Evolutionary conservation across 1,284 basidiomycete genomes (phyloP), one percentile per base, ranked within the genome.

Genomic region (Meira miltonrushii): DNA sequence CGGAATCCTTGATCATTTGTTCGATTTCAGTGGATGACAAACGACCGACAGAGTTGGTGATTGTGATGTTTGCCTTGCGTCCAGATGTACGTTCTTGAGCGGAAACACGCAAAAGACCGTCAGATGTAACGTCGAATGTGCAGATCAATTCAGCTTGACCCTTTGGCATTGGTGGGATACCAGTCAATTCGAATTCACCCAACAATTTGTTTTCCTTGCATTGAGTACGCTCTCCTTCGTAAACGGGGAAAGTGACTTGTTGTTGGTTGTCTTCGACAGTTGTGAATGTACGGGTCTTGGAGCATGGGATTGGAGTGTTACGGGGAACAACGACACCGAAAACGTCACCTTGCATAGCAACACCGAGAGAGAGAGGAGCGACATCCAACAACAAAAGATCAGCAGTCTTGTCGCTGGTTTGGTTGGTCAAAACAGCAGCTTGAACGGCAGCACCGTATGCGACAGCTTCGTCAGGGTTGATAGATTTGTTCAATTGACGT

Each of bases 401-500:
- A 52, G 74, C 73, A 54, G 75, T 78, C 75, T 78, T 78, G 74
- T 78, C 75, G 62, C 68, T 72, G 50, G 74, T 77, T 72, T 78
- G 75, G 74, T 75, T 75, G 64, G 75, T 77, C 33, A 78, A 67
- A 19, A 78, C 75, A 57, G 74, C 75, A 58, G 72, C 75, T 68
- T 78, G 75, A 64, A 78, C 74, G 33, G 75, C 74, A 60, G 75
- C 75, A 71, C 75, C 75, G 72, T 60, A 81, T 51, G 81, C 80
- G 57, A 81, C 80, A 64, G 81, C 80, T 77, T 81, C 80, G 64
- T 81, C 80, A 63, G 81, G 80, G 80, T 81, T 81, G 78, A 81
- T 81, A 55, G 90, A 92, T 86, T 97, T 97, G 89, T 97, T 98
- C 79, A 95, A 83, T 81, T 94, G 89, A 78, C 92, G 92, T 65